A percentile compares a stretch with the other conserved stretches of the same genome.
phyloP scores from a whole-genome alignment of 2,329 filamentous ascomycete species.

The Sarocladium strictum region DNA sequence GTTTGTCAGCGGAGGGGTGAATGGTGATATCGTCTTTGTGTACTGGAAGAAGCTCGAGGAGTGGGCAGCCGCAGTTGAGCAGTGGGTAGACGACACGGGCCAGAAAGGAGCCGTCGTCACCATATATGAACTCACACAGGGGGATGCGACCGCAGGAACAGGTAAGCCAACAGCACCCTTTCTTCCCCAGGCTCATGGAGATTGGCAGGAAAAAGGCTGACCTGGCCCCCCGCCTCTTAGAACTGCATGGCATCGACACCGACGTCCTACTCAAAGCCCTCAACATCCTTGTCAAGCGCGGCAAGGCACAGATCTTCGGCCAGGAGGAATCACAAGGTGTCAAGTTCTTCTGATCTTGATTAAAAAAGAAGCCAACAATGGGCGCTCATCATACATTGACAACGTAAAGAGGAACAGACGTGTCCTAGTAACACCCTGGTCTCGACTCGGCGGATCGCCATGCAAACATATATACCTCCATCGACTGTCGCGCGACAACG shows the following conservation, averaged over 20 bases:
- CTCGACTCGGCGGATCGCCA: background rate
- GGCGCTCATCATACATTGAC: constrained; percentile 1
- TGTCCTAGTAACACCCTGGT: background rate
- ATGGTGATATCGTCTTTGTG: constrained; percentile 58
- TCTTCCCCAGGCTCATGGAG: background rate
- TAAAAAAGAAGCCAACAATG: background rate
- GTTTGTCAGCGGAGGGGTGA: constrained; percentile 43
- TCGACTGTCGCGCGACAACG: too few species aligned
- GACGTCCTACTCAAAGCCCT: constrained; percentile 76
- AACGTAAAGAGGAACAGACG: background rate
- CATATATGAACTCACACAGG: constrained; percentile 83
- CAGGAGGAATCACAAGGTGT: constrained; percentile 83
- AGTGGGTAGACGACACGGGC: constrained; percentile 80
- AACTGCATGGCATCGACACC: constrained; percentile 83
- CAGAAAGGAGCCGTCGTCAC: constrained; percentile 88
- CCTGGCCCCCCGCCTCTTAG: constrained; percentile 35
- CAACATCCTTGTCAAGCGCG: constrained; percentile 76
- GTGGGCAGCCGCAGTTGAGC: constrained; percentile 75
- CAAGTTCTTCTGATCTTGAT: constrained; percentile 78
- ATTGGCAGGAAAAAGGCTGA: background rate
- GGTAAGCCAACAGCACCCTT: constrained; percentile 37
- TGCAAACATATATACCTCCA: background rate
- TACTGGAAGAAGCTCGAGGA: constrained; percentile 87
- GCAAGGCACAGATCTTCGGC: constrained; percentile 91
- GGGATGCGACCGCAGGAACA: constrained; percentile 69